Conservation (phyloP, 495 filamentous ascomycete genomes). For the Podospora pseudopauciseta region DNA sequence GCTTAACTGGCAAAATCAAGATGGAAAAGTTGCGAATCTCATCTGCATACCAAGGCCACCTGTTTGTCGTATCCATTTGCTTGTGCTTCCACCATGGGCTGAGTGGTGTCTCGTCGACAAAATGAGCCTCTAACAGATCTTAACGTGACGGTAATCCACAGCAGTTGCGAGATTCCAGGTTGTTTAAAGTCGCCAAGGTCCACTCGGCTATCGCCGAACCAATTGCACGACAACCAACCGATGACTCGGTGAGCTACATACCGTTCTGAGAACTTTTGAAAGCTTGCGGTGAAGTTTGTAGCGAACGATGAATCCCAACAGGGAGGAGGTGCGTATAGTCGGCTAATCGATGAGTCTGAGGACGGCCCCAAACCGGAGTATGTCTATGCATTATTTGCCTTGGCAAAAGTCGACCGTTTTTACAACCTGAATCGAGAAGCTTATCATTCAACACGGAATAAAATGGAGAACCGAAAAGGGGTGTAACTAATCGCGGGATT, state of each 20-base stretch:
- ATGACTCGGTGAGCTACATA: background rate
- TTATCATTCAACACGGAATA: background rate
- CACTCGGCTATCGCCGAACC: background rate
- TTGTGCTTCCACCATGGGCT: background rate
- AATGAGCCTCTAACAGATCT: background rate
- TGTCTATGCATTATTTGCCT: background rate
- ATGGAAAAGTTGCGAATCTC: background rate
- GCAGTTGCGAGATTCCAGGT: background rate
- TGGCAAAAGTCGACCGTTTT: background rate
- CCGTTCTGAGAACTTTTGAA: background rate
- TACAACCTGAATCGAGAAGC: no score
- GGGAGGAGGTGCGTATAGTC: background rate
- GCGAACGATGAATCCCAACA: background rate
- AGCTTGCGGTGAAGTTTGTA: background rate
- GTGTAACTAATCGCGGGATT: no score
- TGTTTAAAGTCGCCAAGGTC: background rate
- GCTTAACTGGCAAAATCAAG: background rate
- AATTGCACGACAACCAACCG: background rate
- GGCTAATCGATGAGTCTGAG: background rate
- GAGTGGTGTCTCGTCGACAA: background rate
- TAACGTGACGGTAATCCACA: background rate
- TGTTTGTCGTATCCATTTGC: background rate
- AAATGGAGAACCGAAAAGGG: no score
- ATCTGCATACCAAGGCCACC: background rate
- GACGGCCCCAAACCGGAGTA: no score